These are phyloP conservation scores for Talaromyces sp. DNA, from an alignment of 2,329 filamentous ascomycete species.

Conservation along the genomic window DNA sequence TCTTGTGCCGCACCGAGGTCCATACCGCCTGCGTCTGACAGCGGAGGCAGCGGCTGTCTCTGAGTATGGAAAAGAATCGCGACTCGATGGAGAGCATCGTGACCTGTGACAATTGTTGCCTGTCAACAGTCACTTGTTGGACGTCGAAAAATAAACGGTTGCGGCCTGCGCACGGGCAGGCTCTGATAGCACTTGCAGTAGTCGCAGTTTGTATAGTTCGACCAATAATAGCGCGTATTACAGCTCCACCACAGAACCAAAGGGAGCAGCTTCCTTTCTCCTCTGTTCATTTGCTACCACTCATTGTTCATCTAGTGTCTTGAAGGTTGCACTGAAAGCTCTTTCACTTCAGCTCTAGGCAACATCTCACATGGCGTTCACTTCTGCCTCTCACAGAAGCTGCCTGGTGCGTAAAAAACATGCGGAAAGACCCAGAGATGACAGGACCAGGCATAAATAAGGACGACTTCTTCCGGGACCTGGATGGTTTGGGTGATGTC, in stretches of 20 bases:
- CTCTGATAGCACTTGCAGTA: conserved; percentile 7
- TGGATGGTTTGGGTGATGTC: conserved; percentile 33
- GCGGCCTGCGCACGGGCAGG: conserved; percentile 1
- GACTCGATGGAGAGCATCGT: conserved; percentile 23
- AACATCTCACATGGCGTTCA: conserved; percentile 14
- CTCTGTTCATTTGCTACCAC: conserved; percentile 1
- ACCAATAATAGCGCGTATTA: neutral
- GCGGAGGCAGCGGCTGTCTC: conserved; percentile 32
- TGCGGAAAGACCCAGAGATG: neutral
- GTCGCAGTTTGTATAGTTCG: conserved; percentile 5
- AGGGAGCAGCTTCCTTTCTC: neutral
- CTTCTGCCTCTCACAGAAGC: neutral
- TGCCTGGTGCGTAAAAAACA: neutral
- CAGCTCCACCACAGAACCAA: conserved; percentile 1
- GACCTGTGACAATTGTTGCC: conserved; percentile 3
- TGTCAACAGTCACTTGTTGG: neutral
- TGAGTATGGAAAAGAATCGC: conserved; percentile 23
- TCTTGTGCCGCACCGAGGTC: conserved; percentile 23
- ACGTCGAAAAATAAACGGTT: conserved; percentile 21
- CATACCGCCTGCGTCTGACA: conserved; percentile 34
- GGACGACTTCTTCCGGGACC: conserved; percentile 32
- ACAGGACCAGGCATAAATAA: conserved; percentile 13
- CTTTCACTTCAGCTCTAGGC: conserved; percentile 4
- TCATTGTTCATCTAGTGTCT: neutral
- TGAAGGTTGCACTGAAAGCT: neutral